A percentile compares a stretch with the other conserved stretches of the same genome.
These are phyloP conservation scores for Lasiosphaeria hispida DNA, from an alignment of 495 filamentous ascomycete species.

Conservation along the genomic window DNA sequence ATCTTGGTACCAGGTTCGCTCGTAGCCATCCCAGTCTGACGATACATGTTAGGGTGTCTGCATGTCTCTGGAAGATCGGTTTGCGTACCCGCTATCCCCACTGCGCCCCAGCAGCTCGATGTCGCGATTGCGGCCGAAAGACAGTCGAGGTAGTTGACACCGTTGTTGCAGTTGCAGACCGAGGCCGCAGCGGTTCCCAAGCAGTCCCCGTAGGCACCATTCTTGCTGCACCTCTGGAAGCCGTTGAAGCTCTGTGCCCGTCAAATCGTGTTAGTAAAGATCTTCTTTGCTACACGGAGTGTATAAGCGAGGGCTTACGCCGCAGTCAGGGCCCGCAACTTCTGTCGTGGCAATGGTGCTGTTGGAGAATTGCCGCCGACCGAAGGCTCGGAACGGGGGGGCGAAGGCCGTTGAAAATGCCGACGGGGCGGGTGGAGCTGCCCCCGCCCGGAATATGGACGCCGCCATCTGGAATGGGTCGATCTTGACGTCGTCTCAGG, in stretches of 20 bases:
- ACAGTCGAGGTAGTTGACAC: constrained; percentile 25
- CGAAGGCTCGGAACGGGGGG: no score
- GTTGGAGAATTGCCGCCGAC: no score
- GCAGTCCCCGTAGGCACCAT: constrained; percentile 22
- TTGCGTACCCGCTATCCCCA: constrained; percentile 12
- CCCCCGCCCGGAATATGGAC: no score
- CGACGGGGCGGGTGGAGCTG: no score
- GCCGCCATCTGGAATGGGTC: no score
- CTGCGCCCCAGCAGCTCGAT: constrained; percentile 18
- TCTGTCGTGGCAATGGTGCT: no score
- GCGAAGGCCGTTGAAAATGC: no score
- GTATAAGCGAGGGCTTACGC: no score
- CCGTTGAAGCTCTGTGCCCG: constrained; percentile 19
- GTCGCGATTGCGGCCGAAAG: constrained; percentile 22
- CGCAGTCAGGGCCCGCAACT: no score
- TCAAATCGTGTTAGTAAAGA: neutral
- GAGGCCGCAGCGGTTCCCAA: constrained; percentile 7
- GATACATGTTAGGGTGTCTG: neutral
- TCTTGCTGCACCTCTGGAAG: constrained; percentile 23
- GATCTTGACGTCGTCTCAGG: no score
- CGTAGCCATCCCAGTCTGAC: constrained; percentile 21
- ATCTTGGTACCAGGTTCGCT: constrained; percentile 22
- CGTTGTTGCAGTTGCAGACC: constrained; percentile 23
- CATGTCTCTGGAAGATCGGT: neutral
- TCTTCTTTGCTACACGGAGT: no score